Percentiles rank a stretch among this genome's conserved stretches.
These are phyloP conservation scores for Trametes gibbosa DNA, from an alignment of 768 basidiomycete species.

Conservation along the genomic window DNA sequence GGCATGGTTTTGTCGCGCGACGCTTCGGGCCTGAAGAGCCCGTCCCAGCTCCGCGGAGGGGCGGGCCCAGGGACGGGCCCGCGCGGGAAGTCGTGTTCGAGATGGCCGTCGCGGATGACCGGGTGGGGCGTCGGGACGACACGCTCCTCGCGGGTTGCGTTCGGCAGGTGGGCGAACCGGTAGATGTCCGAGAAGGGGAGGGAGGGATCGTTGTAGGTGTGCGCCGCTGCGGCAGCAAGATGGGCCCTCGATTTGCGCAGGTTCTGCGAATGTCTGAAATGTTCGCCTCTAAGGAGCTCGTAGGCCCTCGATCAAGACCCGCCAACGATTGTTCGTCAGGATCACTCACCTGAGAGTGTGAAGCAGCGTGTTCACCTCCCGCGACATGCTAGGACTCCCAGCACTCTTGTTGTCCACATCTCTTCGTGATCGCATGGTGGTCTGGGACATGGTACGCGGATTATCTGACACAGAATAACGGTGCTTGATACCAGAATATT, in stretches of 20 bases:
- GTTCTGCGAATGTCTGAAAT: constrained; percentile 66
- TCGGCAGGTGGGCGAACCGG: constrained; percentile 2
- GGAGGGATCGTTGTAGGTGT: constrained; percentile 41
- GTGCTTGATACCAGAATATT: not conserved
- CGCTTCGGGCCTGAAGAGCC: constrained; percentile 24
- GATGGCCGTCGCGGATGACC: constrained; percentile 14
- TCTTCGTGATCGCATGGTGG: not conserved
- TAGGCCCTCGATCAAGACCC: not conserved
- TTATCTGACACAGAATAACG: not conserved
- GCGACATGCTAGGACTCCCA: not conserved
- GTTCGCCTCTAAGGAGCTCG: constrained; percentile 54
- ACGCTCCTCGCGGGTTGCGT: not conserved
- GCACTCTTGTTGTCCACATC: not conserved
- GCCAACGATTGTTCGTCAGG: not conserved
- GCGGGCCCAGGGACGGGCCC: constrained; percentile 27
- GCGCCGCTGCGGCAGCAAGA: constrained; percentile 2
- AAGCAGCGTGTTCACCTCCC: constrained; percentile 46
- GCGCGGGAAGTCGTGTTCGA: constrained; percentile 23
- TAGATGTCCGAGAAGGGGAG: constrained; percentile 44
- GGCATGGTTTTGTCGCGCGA: constrained; percentile 22
- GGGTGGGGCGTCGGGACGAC: constrained; percentile 16
- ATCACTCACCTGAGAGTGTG: constrained; percentile 49
- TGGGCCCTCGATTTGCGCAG: constrained; percentile 30
- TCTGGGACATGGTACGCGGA: not conserved
- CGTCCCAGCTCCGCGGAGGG: constrained; percentile 56